A percentile compares a stretch with the other conserved stretches of the same genome.
These are phyloP conservation scores for Hypoxylon trugodes DNA, from an alignment of 495 filamentous ascomycete genomes.

Conservation along the genomic window DNA sequence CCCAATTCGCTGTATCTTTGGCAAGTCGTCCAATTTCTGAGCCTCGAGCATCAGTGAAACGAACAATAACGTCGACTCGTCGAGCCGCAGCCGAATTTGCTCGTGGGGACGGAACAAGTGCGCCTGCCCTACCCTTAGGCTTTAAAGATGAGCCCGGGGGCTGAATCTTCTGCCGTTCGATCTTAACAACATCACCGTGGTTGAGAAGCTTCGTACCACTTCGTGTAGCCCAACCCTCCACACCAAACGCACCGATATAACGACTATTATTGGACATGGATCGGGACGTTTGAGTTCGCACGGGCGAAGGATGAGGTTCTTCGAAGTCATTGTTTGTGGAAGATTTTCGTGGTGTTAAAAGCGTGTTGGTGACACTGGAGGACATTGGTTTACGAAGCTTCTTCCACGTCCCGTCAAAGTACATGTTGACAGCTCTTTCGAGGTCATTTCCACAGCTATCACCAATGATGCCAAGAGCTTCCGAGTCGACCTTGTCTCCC, in stretches of 20 bases:
- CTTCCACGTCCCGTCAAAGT: slow-evolving; percentile 94
- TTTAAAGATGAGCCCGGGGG: slow-evolving; percentile 62
- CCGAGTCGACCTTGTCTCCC: slow-evolving; percentile 66
- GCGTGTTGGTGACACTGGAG: slow-evolving; percentile 16
- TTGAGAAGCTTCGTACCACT: slow-evolving; percentile 77
- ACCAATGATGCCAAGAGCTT: slow-evolving; percentile 61
- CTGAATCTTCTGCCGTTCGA: slow-evolving; percentile 84
- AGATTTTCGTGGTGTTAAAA: slow-evolving; percentile 6
- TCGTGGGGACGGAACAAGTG: slow-evolving; percentile 41
- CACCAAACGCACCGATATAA: slow-evolving; percentile 93
- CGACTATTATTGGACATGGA: slow-evolving; percentile 69
- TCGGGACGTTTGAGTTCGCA: slow-evolving; percentile 16
- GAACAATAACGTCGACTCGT: slow-evolving; percentile 84
- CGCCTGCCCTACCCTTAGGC: slow-evolving; percentile 51
- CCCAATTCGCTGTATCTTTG: slow-evolving; percentile 91
- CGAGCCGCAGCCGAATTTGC: slow-evolving; percentile 58
- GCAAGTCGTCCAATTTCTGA: slow-evolving; percentile 90
- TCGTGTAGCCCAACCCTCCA: slow-evolving; percentile 89
- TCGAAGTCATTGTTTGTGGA: slow-evolving; percentile 20
- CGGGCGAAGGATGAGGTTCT: slow-evolving; percentile 1
- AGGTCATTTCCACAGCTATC: slow-evolving; percentile 68
- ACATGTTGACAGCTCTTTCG: slow-evolving; percentile 81
- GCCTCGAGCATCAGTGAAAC: slow-evolving; percentile 83
- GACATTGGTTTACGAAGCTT: slow-evolving; percentile 39
- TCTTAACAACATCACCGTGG: slow-evolving; percentile 80